Evolutionary conservation across 345 rosid genomes (phyloP).

Genomic region (Triadica sebifera): DNA sequence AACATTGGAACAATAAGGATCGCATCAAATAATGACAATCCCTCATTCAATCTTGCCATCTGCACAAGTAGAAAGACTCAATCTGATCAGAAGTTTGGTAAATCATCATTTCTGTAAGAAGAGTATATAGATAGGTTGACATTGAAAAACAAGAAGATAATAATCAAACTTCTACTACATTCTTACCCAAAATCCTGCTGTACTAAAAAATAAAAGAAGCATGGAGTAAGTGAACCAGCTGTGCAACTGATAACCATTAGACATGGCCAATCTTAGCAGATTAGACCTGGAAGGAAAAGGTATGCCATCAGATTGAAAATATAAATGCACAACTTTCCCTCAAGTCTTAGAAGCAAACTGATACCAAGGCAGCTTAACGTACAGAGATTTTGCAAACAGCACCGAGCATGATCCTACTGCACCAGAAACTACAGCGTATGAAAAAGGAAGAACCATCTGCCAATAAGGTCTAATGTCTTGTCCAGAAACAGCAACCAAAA

Average conservation of each 20-base stretch:
- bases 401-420: conserved; percentile 98
- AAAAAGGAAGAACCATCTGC: conserved; percentile 88
- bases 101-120: conserved; percentile 7
- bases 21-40: conserved; percentile 86
- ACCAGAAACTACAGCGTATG: conserved; percentile 95
- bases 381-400: conserved; percentile 97
- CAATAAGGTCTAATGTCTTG: conserved; percentile 78
- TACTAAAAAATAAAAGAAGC: conserved; percentile 92
- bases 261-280: conserved; percentile 90
- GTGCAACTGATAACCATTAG: conserved; percentile 77
- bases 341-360: background rate
- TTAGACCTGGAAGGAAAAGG: conserved; percentile 65
- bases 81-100: conserved; percentile 13
- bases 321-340: conserved; percentile 7
- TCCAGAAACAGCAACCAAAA: conserved; percentile 58
- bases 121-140: background rate
- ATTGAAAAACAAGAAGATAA: conserved; percentile 15
- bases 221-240: conserved; percentile 99
- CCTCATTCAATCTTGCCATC: conserved; percentile 97
- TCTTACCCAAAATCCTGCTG: conserved; percentile 97
- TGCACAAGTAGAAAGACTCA: conserved; percentile 33
- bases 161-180: background rate
- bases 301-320: conserved; percentile 16
- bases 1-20: conserved; percentile 99
- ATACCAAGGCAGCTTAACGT: conserved; percentile 35